These are phyloP conservation scores for Elsinoe batatas DNA, from an alignment of 2,329 filamentous ascomycete genomes.

Conservation along the genomic window DNA sequence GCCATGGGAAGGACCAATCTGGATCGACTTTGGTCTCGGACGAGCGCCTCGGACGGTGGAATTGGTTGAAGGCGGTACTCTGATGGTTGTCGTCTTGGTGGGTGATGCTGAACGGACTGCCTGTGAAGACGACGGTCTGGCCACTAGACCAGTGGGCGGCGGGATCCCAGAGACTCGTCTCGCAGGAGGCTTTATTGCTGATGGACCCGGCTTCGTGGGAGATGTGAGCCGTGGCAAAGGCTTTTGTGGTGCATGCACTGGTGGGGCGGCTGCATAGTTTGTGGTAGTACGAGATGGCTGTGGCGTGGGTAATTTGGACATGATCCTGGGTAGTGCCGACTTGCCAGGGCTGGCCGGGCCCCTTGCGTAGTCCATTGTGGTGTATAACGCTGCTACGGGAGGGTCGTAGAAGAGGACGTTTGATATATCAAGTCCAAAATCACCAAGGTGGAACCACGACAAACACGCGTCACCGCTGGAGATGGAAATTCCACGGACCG, in stretches of 20 bases:
- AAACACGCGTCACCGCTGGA: constrained; percentile 11
- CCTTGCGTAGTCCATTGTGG: constrained; percentile 25
- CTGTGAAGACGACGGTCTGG: constrained; percentile 9
- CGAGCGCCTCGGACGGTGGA: background rate
- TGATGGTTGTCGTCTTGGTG: constrained; percentile 21
- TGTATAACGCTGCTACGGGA: constrained; percentile 13
- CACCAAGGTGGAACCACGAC: background rate
- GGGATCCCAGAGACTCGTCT: constrained; percentile 9
- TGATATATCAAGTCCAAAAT: background rate
- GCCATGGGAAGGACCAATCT: background rate
- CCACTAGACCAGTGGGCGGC: background rate
- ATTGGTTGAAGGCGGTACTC: constrained; percentile 20
- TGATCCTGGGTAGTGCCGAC: constrained; percentile 34
- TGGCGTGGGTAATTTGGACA: constrained; percentile 45
- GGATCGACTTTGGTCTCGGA: constrained; percentile 12
- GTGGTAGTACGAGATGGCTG: constrained; percentile 27
- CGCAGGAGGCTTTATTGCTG: constrained; percentile 8
- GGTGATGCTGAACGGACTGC: constrained; percentile 17
- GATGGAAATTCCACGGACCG: constrained; percentile 7
- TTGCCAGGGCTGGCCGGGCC: constrained; percentile 21
- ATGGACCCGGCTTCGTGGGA: constrained; percentile 8
- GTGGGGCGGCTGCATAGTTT: constrained; percentile 11
- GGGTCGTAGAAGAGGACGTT: background rate
- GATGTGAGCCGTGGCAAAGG: constrained; percentile 13
- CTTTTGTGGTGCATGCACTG: constrained; percentile 5